Conservation (phyloP, 306 rosid species). For the Mimosa bimucronata region DNA sequence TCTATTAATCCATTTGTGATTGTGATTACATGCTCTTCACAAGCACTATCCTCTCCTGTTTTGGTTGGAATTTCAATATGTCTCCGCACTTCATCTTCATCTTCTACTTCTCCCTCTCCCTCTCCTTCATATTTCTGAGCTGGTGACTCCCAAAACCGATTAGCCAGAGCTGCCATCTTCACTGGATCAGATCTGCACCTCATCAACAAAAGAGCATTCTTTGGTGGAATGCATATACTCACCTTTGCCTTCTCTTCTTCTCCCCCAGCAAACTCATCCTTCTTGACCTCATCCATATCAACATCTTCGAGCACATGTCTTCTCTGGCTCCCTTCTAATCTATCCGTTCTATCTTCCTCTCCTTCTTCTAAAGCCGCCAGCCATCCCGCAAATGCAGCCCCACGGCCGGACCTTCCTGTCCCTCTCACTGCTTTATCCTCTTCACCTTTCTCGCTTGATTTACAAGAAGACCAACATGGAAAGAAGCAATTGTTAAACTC, state of each 20-base stretch:
- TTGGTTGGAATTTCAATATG: conserved; percentile 28
- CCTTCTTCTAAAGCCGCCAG: conserved; percentile 77
- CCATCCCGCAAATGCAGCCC: conserved; percentile 78
- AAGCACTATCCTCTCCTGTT: conserved; percentile 22
- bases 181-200: conserved; percentile 99
- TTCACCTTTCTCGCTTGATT: conserved; percentile 30
- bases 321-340: conserved; percentile 51
- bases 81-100: conserved; percentile 29
- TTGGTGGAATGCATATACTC: conserved; percentile 81
- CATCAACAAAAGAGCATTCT: conserved; percentile 92
- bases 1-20: conserved; percentile 24
- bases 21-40: conserved; percentile 30
- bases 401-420: conserved; percentile 35
- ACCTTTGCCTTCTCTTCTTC: conserved; percentile 62
- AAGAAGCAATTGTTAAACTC: conserved; percentile 74
- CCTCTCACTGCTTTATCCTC: conserved; percentile 41
- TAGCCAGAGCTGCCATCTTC: conserved; percentile 91
- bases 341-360: conserved; percentile 41
- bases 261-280: conserved; percentile 16
- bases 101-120: conserved; percentile 14
- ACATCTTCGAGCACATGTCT: conserved; percentile 76
- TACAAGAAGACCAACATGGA: conserved; percentile 12
- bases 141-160: conserved; percentile 81
- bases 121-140: conserved; percentile 39
- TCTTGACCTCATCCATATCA: conserved; percentile 56